Conservation (phyloP, 2,329 filamentous ascomycete genomes). For the Colletotrichum kahawae region DNA sequence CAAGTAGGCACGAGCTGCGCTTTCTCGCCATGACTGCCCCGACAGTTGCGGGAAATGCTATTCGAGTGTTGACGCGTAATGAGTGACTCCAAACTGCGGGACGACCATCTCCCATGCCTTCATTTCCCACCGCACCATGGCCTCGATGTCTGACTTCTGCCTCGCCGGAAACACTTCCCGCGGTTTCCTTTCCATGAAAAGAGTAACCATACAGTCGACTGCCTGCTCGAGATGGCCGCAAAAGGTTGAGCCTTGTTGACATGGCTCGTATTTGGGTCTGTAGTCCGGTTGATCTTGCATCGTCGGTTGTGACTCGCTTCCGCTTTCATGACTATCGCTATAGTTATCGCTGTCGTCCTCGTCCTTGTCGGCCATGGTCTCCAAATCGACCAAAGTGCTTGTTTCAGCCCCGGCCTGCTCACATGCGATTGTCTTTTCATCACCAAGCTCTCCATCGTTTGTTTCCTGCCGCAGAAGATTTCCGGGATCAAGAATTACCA, state of each 20-base stretch:
- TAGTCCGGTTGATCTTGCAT: background rate
- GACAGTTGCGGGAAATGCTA: background rate
- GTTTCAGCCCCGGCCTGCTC: background rate
- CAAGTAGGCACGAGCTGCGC: background rate
- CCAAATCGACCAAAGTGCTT: background rate
- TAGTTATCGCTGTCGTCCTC: background rate
- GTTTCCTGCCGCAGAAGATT: background rate
- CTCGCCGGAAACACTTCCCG: background rate
- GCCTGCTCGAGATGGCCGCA: background rate
- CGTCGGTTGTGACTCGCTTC: background rate
- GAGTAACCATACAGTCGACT: background rate
- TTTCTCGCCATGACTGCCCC: background rate
- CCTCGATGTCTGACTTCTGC: background rate
- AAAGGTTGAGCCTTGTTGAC: background rate
- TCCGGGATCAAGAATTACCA: background rate
- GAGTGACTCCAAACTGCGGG: background rate
- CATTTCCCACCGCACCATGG: background rate
- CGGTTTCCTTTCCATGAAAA: background rate
- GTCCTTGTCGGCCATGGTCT: background rate
- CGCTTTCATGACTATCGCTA: background rate
- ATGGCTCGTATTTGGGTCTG: background rate
- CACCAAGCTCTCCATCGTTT: background rate
- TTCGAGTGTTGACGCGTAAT: background rate
- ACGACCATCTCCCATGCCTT: fast-evolving
- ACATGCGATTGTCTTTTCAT: background rate